These are phyloP conservation scores for Geranium rotundifolium DNA, from an alignment of 345 rosid genomes.

Conservation along the genomic window DNA sequence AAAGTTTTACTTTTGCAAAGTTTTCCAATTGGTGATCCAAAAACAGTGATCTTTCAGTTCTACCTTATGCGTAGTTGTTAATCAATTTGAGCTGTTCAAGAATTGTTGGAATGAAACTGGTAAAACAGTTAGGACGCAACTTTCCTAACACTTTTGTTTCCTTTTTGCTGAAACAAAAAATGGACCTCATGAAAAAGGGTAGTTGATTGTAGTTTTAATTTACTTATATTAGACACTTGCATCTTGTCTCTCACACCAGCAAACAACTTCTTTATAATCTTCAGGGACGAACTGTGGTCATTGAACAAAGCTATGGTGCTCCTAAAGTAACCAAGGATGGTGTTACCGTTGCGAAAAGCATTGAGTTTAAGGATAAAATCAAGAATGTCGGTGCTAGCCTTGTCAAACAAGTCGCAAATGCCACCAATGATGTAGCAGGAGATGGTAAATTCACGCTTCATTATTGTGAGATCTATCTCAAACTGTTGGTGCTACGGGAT, in stretches of 20 bases:
- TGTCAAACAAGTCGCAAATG: constrained; percentile 98
- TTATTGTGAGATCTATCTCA: neutral
- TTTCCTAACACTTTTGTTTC: neutral
- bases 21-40: neutral
- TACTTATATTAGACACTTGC: neutral
- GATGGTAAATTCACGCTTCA: constrained; percentile 46
- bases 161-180: neutral
- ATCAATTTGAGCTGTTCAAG: too few relatives aligned
- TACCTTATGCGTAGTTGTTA: too few relatives aligned
- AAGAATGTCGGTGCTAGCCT: constrained; percentile 96
- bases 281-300: constrained; percentile 89
- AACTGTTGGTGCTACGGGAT: neutral
- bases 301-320: constrained; percentile 93
- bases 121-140: too few relatives aligned
- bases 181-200: neutral
- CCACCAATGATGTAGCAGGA: constrained; percentile 90
- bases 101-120: too few relatives aligned
- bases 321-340: constrained; percentile 99
- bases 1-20: neutral
- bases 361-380: constrained; percentile 79
- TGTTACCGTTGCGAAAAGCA: constrained; percentile 95
- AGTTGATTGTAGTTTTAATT: neutral
- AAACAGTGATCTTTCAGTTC: too few relatives aligned
- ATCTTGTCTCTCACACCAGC: neutral
- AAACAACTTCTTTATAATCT: neutral